Conservation (phyloP, 495 filamentous ascomycete species). For the Margaritispora aquatica region DNA sequence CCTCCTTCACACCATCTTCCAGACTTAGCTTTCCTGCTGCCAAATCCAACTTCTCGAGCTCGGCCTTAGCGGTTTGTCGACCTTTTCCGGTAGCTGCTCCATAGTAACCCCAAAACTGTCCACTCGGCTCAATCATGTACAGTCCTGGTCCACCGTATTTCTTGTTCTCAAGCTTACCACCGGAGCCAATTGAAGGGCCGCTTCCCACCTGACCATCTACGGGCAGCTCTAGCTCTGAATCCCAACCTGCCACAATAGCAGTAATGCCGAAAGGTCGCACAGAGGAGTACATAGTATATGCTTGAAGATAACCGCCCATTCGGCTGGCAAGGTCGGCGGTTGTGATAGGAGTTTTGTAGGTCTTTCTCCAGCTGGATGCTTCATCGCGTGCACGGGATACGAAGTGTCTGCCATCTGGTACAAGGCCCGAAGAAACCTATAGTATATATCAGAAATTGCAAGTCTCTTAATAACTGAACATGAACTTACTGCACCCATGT, state of each 20-base stretch:
- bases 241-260: constrained; percentile 89
- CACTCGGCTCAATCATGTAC: constrained; percentile 98
- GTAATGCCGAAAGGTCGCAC: constrained; percentile 96
- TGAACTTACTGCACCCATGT: constrained; percentile 79
- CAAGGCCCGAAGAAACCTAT: constrained; percentile 86
- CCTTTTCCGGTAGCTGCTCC: constrained; percentile 96
- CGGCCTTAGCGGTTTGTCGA: constrained; percentile 90
- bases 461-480: background rate
- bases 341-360: constrained; percentile 88
- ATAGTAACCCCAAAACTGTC: constrained; percentile 97
- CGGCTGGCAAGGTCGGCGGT: constrained; percentile 78
- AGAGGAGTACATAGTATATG: constrained; percentile 92
- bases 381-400: constrained; percentile 91
- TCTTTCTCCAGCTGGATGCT: constrained; percentile 77
- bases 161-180: constrained; percentile 68
- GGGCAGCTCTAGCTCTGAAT: constrained; percentile 67
- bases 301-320: constrained; percentile 92
- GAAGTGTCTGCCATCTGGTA: constrained; percentile 94
- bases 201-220: constrained; percentile 85
- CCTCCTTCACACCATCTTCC: constrained; percentile 87
- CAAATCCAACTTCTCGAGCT: constrained; percentile 97
- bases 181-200: constrained; percentile 70
- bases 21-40: constrained; percentile 67
- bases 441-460: background rate
- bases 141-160: constrained; percentile 83